Evolutionary conservation across 306 rosid species (phyloP).

Genomic region (Castanospermum australe): DNA sequence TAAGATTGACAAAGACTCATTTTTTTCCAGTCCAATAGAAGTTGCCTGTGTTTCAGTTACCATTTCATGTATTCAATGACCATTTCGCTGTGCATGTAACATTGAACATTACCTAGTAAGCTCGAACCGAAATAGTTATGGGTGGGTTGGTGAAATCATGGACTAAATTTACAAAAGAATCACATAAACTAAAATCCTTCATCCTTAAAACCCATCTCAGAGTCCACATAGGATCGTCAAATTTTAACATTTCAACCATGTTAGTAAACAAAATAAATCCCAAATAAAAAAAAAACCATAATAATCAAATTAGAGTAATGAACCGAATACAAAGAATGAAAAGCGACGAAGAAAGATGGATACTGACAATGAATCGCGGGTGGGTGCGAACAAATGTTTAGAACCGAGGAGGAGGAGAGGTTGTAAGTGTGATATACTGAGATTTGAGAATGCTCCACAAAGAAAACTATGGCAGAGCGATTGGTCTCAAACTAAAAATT

Average conservation of each 20-base stretch:
- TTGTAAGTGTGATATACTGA: not conserved
- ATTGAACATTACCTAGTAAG: not conserved
- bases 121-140: not conserved
- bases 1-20: not conserved
- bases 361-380: not conserved
- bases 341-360: not conserved
- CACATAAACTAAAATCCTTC: not conserved
- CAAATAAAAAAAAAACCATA: not conserved
- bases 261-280: not conserved
- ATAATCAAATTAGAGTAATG: not conserved
- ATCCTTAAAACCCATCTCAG: not conserved
- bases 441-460: not conserved
- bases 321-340: not conserved
- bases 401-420: too few species aligned
- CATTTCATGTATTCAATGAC: not conserved
- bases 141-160: not conserved
- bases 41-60: not conserved
- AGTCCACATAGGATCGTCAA: not conserved
- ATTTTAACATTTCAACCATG: not conserved
- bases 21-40: not conserved
- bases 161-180: not conserved
- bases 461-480: not conserved
- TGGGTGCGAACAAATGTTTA: not conserved
- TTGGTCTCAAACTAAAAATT: too few species aligned
- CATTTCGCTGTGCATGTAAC: not conserved